A percentile compares a stretch with the other conserved stretches of the same genome.
Evolutionary conservation across 805 yeast species (phyloP).

Genomic region (Candida suzukii): DNA sequence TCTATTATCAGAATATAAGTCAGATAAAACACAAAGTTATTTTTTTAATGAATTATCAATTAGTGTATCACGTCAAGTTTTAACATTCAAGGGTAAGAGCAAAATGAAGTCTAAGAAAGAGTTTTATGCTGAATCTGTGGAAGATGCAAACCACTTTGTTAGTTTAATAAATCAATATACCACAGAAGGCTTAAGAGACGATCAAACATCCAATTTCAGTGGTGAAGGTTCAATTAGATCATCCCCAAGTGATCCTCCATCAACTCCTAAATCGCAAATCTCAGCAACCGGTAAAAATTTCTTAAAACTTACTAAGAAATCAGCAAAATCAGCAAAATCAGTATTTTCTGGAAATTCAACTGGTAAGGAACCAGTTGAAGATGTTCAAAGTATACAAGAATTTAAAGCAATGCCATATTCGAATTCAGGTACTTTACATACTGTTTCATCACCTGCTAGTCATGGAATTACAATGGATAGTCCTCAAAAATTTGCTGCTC

Average conservation of each 20-base stretch:
- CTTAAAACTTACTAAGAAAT: neutral
- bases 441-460: neutral
- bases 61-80: slow-evolving; percentile 17
- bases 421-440: slow-evolving; percentile 7
- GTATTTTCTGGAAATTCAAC: neutral
- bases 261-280: neutral
- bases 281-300: neutral
- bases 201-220: slow-evolving; percentile 8
- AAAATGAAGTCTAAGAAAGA: slow-evolving; percentile 26
- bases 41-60: slow-evolving; percentile 17
- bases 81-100: slow-evolving; percentile 18
- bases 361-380: neutral
- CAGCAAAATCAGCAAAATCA: neutral
- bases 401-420: slow-evolving; percentile 28
- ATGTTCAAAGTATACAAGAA: slow-evolving; percentile 15
- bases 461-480: neutral
- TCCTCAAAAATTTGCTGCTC: neutral
- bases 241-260: neutral
- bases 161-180: neutral
- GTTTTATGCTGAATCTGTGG: slow-evolving; percentile 67
- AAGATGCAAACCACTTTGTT: slow-evolving; percentile 37
- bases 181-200: slow-evolving; percentile 1
- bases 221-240: neutral
- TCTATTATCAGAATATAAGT: slow-evolving; percentile 14
- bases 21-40: too few species aligned